Evolutionary conservation across 768 basidiomycete genomes (phyloP).

Genomic region (Galerina sulciceps): DNA sequence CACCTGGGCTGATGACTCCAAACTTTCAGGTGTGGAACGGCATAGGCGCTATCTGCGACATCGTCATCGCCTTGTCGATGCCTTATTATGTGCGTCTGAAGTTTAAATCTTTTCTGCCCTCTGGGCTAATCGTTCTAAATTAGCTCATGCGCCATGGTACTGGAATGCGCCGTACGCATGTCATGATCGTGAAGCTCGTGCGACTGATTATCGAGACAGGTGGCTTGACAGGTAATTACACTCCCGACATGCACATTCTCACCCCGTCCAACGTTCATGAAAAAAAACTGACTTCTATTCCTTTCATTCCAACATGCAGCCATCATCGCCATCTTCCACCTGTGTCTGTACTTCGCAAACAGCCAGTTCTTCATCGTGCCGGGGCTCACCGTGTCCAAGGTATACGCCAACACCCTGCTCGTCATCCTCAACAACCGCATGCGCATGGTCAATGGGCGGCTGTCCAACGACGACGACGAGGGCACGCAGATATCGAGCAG

Average conservation of each 20-base stretch:
- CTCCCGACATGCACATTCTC: not conserved
- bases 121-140: not conserved
- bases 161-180: slow-evolving; percentile 29
- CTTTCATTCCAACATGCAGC: slow-evolving; percentile 11
- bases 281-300: not conserved
- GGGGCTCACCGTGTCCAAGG: slow-evolving; percentile 30
- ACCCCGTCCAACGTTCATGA: not conserved
- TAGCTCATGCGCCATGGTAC: slow-evolving; percentile 33
- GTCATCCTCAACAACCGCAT: slow-evolving; percentile 33
- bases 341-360: slow-evolving; percentile 31
- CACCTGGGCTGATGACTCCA: not conserved
- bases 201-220: slow-evolving; percentile 34
- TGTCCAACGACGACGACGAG: not conserved
- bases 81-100: slow-evolving; percentile 31
- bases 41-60: slow-evolving; percentile 33
- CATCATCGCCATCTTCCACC: slow-evolving; percentile 27
- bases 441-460: slow-evolving; percentile 7
- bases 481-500: not conserved
- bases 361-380: slow-evolving; percentile 26
- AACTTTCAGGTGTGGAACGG: slow-evolving; percentile 34
- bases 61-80: slow-evolving; percentile 34
- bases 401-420: slow-evolving; percentile 35
- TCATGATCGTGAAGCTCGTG: slow-evolving; percentile 31
- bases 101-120: not conserved
- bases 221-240: slow-evolving; percentile 28